Evolutionary conservation across 441 rosid species (phyloP).

Genomic region (Populus hybrid): DNA sequence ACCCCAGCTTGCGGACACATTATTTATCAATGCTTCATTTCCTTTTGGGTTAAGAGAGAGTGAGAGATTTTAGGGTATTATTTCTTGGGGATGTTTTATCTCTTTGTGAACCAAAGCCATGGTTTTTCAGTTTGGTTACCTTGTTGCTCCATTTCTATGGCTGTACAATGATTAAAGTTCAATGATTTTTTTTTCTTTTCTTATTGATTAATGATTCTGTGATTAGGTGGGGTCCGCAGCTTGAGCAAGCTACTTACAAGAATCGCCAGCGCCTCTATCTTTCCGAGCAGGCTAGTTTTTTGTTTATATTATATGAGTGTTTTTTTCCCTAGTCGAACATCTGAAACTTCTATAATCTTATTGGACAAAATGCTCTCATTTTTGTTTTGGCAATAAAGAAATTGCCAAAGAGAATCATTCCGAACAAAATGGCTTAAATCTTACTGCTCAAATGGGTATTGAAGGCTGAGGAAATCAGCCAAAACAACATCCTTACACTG

Average conservation of each 20-base stretch:
- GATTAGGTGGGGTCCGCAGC: conserved; percentile 95
- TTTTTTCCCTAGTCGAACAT: not conserved
- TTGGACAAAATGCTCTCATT: not conserved
- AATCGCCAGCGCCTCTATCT: conserved; percentile 97
- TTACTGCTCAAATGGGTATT: not conserved
- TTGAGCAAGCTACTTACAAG: conserved; percentile 93
- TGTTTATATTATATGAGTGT: not conserved
- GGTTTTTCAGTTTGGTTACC: conserved; percentile 3
- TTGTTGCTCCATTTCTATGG: not conserved
- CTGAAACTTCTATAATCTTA: not conserved
- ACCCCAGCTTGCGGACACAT: too few species aligned
- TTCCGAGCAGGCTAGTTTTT: conserved; percentile 78
- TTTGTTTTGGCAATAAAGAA: not conserved
- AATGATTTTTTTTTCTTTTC: not conserved
- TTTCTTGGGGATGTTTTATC: too few species aligned
- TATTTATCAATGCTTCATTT: too few species aligned
- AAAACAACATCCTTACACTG: not conserved
- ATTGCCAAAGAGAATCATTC: not conserved
- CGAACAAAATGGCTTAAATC: not conserved
- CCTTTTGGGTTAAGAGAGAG: not conserved
- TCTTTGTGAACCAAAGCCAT: not conserved
- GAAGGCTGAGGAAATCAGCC: not conserved
- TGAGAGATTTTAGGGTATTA: not conserved
- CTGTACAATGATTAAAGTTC: not conserved
- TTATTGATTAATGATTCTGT: conserved; percentile 9